Base-by-base conservation (phyloP, 2,329 filamentous ascomycete genomes). In the Pyrenophora teres region DNA sequence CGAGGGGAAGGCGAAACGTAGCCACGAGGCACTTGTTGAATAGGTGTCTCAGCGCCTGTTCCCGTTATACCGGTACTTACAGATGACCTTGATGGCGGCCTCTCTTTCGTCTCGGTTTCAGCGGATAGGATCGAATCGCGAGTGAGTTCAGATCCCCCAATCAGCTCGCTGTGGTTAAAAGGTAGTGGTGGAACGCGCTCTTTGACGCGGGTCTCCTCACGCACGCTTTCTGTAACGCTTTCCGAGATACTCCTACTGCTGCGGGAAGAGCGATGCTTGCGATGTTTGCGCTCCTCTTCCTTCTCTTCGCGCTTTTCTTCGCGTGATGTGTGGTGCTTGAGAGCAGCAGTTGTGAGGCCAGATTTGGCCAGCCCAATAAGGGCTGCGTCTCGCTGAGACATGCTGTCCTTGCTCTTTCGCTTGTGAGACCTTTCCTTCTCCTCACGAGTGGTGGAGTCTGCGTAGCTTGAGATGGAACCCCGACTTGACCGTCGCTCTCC, bases 101-200 rank as follows among this genome's bases (percentile, higher is more conserved):
- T 80, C 9, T 65, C 63, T 18, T 65, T 69, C 1, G 69, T 71
- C 58, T 90, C 90, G 0, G 89, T 90, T 23, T 89, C 86, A 25
- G 90, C 89, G 4, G 92, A 94, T 15, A 94, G 76, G 46, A 97
- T 90, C 0, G 93, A 97, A 13, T 88, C 88, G 62, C 93, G 83
- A 0, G 93, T 97, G 48, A 97, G 75, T 44, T 97, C 92, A 0
- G 93, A 96, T 36, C 89, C 85, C 25, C 49, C 43, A 59, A 90
- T 88, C 50, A 96, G 84, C 49, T 91, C 90, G 73, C 92, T 96
- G 73, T 89, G 87, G 56, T 96, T 81, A 39, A 71, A 67, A 2
- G 93, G 93, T 87, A 97, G 91, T 5, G 90, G 90, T 6, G 92
- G 88, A 12, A 89, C 83, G n/a, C 41, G 85, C 59, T 60, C 51